Percentiles rank a stretch among this genome's conserved stretches.
These are phyloP conservation scores for Nakazawaea molendinolei DNA, from an alignment of 805 yeast species.

Conservation along the genomic window DNA sequence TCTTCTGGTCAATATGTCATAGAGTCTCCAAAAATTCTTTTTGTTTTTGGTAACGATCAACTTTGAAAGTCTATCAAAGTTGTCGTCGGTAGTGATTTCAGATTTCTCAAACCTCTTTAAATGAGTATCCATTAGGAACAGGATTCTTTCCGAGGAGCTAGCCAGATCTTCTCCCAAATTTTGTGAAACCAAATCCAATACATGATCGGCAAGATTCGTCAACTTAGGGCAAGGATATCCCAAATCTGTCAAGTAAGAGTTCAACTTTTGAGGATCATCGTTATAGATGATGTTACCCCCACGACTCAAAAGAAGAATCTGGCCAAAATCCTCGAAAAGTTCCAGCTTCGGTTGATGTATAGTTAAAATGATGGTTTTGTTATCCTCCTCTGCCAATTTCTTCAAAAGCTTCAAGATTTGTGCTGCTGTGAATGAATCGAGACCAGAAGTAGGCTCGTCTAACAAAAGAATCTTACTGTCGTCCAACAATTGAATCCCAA, in stretches of 20 bases:
- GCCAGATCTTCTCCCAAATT: constrained; percentile 17
- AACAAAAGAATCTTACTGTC: constrained; percentile 65
- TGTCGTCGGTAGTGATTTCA: background rate
- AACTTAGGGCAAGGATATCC: constrained; percentile 54
- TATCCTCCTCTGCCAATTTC: constrained; percentile 43
- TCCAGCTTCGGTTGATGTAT: constrained; percentile 81
- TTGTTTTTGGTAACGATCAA: constrained; percentile 3
- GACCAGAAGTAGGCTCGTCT: constrained; percentile 88
- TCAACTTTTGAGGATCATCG: constrained; percentile 43
- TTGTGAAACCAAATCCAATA: constrained; percentile 64
- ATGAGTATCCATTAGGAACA: background rate
- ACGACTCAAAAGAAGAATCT: constrained; percentile 64
- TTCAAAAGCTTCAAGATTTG: constrained; percentile 57
- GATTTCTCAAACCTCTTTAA: background rate
- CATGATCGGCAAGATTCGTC: constrained; percentile 68
- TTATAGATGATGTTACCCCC: constrained; percentile 68
- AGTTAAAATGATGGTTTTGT: constrained; percentile 63
- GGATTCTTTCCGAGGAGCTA: background rate
- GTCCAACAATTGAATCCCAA: constrained; percentile 70
- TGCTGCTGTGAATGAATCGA: constrained; percentile 73
- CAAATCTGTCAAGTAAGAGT: constrained; percentile 36
- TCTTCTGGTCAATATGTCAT: constrained; percentile 24
- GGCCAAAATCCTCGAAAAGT: constrained; percentile 58
- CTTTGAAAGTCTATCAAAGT: constrained; percentile 3
- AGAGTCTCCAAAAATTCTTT: constrained; percentile 5